Conservation (phyloP, 768 basidiomycete species). For the Trametes cubensis region DNA sequence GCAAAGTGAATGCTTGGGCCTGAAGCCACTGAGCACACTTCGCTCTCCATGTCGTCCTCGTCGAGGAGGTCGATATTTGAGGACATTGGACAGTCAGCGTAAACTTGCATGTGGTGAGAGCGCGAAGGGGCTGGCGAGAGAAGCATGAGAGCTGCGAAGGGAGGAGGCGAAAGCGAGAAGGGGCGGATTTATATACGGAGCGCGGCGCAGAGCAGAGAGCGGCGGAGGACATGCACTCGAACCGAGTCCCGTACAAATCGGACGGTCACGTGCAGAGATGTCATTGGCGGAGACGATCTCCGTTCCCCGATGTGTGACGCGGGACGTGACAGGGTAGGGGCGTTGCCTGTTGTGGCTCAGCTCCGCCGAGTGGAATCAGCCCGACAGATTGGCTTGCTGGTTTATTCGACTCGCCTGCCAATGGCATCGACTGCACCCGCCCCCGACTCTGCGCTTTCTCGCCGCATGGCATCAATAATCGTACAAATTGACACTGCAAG, state of each 20-base stretch:
- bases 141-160: conserved; percentile 17
- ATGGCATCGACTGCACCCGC: background rate
- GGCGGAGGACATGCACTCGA: conserved; percentile 26
- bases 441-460: background rate
- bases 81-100: conserved; percentile 13
- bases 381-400: background rate
- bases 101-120: conserved; percentile 16
- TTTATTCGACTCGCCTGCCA: background rate
- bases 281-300: conserved; percentile 19
- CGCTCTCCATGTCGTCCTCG: conserved; percentile 41
- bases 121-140: conserved; percentile 21
- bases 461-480: background rate
- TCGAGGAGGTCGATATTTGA: conserved; percentile 37
- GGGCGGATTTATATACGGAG: conserved; percentile 21
- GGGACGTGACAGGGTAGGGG: background rate
- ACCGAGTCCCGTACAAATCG: conserved; percentile 29
- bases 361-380: conserved; percentile 12
- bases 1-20: conserved; percentile 38
- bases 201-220: conserved; percentile 10
- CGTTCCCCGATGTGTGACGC: conserved; percentile 21
- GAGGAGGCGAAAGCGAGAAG: conserved; percentile 14
- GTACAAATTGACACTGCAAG: background rate
- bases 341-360: background rate
- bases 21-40: conserved; percentile 45
- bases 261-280: conserved; percentile 21